Percentiles rank a stretch among this genome's conserved stretches.
Evolutionary conservation across 176 grass and related monocot species (phyloP).

Genomic region (Carex pumila): DNA sequence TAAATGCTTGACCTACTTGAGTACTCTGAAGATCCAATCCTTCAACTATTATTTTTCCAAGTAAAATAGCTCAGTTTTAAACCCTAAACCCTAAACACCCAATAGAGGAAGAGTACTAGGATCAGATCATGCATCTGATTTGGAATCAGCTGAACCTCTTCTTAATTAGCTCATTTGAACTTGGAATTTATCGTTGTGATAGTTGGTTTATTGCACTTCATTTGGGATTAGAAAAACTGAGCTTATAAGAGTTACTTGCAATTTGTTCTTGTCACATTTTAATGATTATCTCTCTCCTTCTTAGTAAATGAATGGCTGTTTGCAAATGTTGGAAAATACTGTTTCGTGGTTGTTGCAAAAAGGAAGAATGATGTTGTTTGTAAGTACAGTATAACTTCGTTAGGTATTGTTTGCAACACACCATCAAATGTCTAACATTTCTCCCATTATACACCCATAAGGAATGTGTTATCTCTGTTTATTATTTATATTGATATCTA

Average conservation of each 20-base stretch:
- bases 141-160: background rate
- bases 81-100: background rate
- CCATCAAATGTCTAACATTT: background rate
- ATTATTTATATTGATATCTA: conserved; percentile 20
- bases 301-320: background rate
- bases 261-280: background rate
- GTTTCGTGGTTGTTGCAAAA: background rate
- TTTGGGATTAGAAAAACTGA: background rate
- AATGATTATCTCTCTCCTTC: background rate
- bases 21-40: background rate
- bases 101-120: background rate
- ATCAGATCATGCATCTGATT: background rate
- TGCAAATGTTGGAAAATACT: background rate
- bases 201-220: background rate
- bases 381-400: background rate
- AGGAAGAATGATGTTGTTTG: background rate
- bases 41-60: background rate
- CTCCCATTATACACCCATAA: background rate
- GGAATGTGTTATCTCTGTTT: conserved; percentile 3
- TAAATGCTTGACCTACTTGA: background rate
- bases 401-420: background rate
- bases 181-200: background rate
- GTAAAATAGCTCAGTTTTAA: background rate
- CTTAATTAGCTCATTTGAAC: background rate
- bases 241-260: background rate